phyloP scores from a whole-genome alignment of 2,329 filamentous ascomycete genomes.

The Nannizziopsis barbatae region DNA sequence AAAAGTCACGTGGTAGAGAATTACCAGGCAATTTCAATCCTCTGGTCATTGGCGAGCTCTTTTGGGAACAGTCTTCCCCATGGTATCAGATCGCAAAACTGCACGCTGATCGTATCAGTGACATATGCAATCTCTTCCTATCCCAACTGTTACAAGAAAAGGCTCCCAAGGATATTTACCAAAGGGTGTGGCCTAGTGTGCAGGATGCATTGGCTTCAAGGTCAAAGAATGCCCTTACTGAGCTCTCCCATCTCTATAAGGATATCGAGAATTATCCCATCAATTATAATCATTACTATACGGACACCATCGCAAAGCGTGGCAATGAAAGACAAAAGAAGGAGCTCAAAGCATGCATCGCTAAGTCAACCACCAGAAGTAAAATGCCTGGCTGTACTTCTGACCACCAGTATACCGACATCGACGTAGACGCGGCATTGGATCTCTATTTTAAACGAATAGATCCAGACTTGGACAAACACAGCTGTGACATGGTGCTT shows the following conservation, averaged over 20 bases:
- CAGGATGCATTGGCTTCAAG: neutral
- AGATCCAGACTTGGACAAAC: constrained; percentile 9
- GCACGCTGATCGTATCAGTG: neutral
- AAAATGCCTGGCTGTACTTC: neutral
- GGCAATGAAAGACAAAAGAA: neutral
- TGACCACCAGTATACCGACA: neutral
- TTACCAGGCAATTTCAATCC: constrained; percentile 33
- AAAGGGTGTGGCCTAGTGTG: neutral
- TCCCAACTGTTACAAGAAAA: neutral
- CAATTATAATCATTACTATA: constrained; percentile 10
- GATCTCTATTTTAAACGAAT: neutral
- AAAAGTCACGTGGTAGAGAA: constrained; percentile 18
- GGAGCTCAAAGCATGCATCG: constrained; percentile 1
- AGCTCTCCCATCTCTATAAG: neutral
- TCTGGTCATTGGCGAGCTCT: constrained; percentile 29
- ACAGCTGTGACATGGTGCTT: constrained; percentile 4
- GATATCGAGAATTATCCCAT: constrained; percentile 5
- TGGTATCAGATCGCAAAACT: constrained; percentile 24
- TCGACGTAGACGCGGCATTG: neutral
- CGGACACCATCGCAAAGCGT: constrained; percentile 2
- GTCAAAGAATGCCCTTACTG: neutral
- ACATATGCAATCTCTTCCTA: neutral
- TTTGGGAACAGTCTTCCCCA: constrained; percentile 28
- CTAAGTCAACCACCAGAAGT: neutral
- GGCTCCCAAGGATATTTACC: neutral